Base-by-base conservation (phyloP, 2,329 filamentous ascomycete species). In the Sporothrix mexicana region DNA sequence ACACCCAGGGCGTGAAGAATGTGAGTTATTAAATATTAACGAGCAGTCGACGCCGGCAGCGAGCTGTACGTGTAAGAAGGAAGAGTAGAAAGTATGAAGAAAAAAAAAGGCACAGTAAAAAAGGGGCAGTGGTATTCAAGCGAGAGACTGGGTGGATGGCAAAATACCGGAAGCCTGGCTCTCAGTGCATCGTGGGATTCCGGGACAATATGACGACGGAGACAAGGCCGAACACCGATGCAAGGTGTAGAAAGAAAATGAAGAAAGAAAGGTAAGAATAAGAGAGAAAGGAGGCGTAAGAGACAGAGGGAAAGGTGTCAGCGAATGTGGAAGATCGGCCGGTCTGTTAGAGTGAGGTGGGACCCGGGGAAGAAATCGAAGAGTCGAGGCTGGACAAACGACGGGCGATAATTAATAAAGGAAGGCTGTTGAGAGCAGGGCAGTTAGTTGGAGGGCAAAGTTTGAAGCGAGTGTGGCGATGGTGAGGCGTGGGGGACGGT, bases 161-260 rank as follows among this genome's bases (percentile, higher is more conserved):
- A 30, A 30, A n/a, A 43, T 13, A 57, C 59, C 57, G 69, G 57
- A 53, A 64, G 36, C 30, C 13, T 66, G 59, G 61, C 45, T 57
- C 23, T 72, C 51, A 72, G 49, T 57, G 41, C 61, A 72, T 72
- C 61, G 49, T 68, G 59, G 25, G 36, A 68, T 67, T 25, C 13
- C 49, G 61, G 61, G 49, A 57, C 23, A 61, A 59, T 17, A 55
- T 67, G 36, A 59, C n/a, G 36, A 67, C 45, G 13, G 36, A 67
- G 49, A 51, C 49, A 10, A 47, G 61, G n/a, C 61, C 41, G 61
- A n/a, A 61, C 43, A 51, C 23, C 41, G 55, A 61, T 43, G 6
- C 15, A 70, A 10, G 45, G n/a, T 10, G 45, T 68, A 36, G 13
- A 36, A 15, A 36, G 45, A 30, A 55, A 43, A n/a, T 25, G 36